Conservation (phyloP, 495 filamentous ascomycete genomes). For the Sabuloglossum arenarium region DNA sequence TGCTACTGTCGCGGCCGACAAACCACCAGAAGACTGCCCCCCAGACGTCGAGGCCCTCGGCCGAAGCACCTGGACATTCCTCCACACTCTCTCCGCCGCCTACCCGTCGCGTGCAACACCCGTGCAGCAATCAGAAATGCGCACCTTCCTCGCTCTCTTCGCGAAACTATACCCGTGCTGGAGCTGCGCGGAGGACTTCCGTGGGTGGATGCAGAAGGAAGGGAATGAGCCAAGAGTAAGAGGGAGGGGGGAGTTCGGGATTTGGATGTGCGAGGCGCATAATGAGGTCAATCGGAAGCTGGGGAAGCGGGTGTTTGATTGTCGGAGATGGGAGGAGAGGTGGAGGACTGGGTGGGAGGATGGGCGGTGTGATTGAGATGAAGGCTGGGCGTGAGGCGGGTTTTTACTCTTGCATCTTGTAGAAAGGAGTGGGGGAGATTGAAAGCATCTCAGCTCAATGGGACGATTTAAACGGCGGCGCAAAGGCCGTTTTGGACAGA, state of each 20-base stretch:
- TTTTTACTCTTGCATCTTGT: background rate
- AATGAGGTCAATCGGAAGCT: constrained; percentile 92
- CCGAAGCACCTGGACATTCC: constrained; percentile 73
- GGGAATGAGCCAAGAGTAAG: constrained; percentile 46
- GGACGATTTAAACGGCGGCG: background rate
- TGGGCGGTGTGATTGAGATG: constrained; percentile 29
- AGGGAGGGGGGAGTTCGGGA: constrained; percentile 54
- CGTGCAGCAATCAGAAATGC: constrained; percentile 50
- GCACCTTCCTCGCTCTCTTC: constrained; percentile 59
- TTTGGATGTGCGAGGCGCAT: constrained; percentile 94
- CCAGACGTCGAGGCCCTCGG: constrained; percentile 74
- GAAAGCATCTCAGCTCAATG: background rate
- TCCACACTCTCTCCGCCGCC: constrained; percentile 72
- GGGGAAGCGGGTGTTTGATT: constrained; percentile 85
- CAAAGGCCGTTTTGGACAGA: background rate
- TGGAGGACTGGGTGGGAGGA: constrained; percentile 91
- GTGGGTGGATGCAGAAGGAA: constrained; percentile 50
- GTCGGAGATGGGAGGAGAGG: constrained; percentile 74
- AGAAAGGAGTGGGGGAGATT: background rate
- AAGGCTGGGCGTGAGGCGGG: background rate
- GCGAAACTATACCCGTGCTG: constrained; percentile 81
- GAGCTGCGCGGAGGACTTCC: constrained; percentile 86
- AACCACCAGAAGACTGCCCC: constrained; percentile 24
- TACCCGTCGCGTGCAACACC: constrained; percentile 52
- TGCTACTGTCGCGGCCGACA: background rate